Evolutionary conservation across 2,329 filamentous ascomycete genomes (phyloP).

Genomic region (Dactylellina leptospora): DNA sequence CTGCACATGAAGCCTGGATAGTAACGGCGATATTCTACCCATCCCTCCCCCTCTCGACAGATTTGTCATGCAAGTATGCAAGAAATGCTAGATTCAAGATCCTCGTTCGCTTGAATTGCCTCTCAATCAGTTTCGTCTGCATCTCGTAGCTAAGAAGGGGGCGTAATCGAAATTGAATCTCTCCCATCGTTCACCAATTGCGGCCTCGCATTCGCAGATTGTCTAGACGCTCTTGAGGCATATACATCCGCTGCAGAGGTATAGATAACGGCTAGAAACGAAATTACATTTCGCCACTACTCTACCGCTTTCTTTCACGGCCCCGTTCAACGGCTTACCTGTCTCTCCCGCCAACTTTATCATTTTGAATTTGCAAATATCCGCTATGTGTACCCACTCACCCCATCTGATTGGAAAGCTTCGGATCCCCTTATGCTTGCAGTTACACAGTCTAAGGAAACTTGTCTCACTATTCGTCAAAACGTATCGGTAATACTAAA

Average conservation of each 20-base stretch:
- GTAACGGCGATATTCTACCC: slow-evolving; percentile 23
- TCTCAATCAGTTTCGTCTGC: neutral
- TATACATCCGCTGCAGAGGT: slow-evolving; percentile 22
- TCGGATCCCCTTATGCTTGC: slow-evolving; percentile 31
- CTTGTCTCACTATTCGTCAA: slow-evolving; percentile 32
- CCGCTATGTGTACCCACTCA: neutral
- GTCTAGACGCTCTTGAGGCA: slow-evolving; percentile 28
- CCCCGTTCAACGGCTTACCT: neutral
- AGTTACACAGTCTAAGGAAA: slow-evolving; percentile 7
- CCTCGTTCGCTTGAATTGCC: neutral
- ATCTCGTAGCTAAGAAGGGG: neutral
- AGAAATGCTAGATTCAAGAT: slow-evolving; percentile 6
- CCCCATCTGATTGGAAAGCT: neutral
- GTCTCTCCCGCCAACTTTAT: too few species aligned
- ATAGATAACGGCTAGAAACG: slow-evolving; percentile 36
- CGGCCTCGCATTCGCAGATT: too few species aligned
- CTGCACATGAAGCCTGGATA: neutral
- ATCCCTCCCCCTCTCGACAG: slow-evolving; percentile 6
- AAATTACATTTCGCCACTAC: slow-evolving; percentile 34
- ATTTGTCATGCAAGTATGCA: slow-evolving; percentile 41
- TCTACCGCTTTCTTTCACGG: slow-evolving; percentile 16
- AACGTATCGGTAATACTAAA: neutral
- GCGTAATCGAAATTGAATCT: neutral
- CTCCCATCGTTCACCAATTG: slow-evolving; percentile 25
- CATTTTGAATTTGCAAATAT: neutral